phyloP scores from a whole-genome alignment of 768 basidiomycete genomes.

The Pleurotus djamor region DNA sequence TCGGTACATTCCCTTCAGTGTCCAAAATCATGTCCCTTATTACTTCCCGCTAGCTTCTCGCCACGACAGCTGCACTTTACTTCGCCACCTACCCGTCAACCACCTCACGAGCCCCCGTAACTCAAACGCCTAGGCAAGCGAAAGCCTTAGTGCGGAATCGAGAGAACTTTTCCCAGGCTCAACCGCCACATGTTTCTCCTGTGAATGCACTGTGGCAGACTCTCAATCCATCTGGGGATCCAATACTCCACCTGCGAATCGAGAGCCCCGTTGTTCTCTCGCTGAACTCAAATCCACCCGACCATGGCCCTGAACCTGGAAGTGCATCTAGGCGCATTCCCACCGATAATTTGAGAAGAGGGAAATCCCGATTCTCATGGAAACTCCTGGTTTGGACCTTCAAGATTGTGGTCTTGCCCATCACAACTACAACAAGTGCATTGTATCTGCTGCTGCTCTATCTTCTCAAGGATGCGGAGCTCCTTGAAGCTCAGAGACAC shows the following conservation, averaged over 20 bases:
- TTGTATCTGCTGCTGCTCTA: slow-evolving; percentile 82
- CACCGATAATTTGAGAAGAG: neutral
- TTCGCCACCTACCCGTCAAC: slow-evolving; percentile 61
- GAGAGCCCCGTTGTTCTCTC: slow-evolving; percentile 80
- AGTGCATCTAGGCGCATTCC: neutral
- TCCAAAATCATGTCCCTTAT: slow-evolving; percentile 9
- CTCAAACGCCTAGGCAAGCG: slow-evolving; percentile 23
- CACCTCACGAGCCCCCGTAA: slow-evolving; percentile 23
- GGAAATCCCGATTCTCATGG: slow-evolving; percentile 38
- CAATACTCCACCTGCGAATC: slow-evolving; percentile 73
- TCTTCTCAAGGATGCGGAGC: slow-evolving; percentile 87
- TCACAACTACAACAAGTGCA: slow-evolving; percentile 68
- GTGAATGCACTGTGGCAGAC: slow-evolving; percentile 75
- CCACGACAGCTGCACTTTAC: slow-evolving; percentile 74
- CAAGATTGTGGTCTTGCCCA: slow-evolving; percentile 85
- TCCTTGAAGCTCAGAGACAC: slow-evolving; percentile 82
- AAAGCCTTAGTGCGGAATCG: slow-evolving; percentile 30
- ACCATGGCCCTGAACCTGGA: slow-evolving; percentile 9
- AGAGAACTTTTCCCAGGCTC: slow-evolving; percentile 18
- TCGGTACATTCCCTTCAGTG: slow-evolving; percentile 26
- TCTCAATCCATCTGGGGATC: slow-evolving; percentile 66
- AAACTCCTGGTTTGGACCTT: slow-evolving; percentile 69
- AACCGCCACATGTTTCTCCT: slow-evolving; percentile 32
- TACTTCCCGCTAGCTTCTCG: slow-evolving; percentile 54
- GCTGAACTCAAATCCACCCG: slow-evolving; percentile 42